Evolutionary conservation across 768 basidiomycete genomes (phyloP), one percentile per base, ranked within the genome.

Genomic region (Crassisporium funariophilum): DNA sequence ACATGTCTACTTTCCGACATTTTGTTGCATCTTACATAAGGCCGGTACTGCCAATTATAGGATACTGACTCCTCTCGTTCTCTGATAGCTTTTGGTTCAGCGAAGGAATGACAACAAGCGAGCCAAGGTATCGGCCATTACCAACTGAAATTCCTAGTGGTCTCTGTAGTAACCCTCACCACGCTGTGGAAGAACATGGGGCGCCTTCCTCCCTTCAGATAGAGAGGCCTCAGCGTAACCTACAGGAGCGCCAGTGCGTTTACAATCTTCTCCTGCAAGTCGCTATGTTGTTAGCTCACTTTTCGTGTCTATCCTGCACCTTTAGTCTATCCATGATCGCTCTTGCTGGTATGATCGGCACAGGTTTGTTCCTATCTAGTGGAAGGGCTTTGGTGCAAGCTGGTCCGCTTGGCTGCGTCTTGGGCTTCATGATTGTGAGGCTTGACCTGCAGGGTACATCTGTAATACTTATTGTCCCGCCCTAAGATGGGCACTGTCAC

Each of bases 361-460:
- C 78, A 2, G 80, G 82, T 40, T 66, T 83, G 3, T 82, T 84
- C 61, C 61, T 84, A 11, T 76, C 78, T 4, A 74, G 77, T 3
- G 82, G 78, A 1, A 66, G 60, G 29, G 69, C 73, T 11, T 68
- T 83, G 17, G 67, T 71, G 1, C 69, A 70, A 21, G 80, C 75
- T 4, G 83, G 83, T 0, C 81, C 83, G 4, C 64, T 80, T 0
- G 80, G 83, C 10, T 65, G 62, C 42, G 59, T 81, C 42, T 59
- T 82, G 7, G 81, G 74, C 40, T 68, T 50, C 61, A 73, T 59
- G 63, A 74, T 55, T 69, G 79, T 50, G 60, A 43, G 62, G 58
- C 2, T 5, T 27, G 22, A 10, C 17, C 35, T 34, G 12, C 9
- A 27, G 3, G n/a, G 29, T 31, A n/a, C 29, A 31, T 17, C 33